Conservation (phyloP, 1,284 basidiomycete species). For the Marasmius sp. region DNA sequence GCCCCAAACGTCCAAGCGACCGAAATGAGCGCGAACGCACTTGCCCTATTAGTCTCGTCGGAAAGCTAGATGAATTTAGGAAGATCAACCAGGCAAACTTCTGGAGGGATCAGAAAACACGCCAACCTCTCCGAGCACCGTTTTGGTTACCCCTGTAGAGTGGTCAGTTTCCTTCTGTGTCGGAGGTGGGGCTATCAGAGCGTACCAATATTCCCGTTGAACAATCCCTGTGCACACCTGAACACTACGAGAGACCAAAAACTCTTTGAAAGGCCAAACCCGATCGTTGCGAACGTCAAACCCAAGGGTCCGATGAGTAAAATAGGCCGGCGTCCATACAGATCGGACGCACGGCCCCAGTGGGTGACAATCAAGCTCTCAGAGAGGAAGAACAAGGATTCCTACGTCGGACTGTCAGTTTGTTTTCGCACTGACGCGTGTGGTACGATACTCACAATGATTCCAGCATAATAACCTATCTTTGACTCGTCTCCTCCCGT, state of each 20-base stretch:
- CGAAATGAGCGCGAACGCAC: constrained; percentile 26
- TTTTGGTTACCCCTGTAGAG: background rate
- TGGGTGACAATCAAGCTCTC: constrained; percentile 36
- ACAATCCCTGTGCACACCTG: constrained; percentile 21
- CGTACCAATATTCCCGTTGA: constrained; percentile 18
- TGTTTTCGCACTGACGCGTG: background rate
- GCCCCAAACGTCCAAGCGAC: constrained; percentile 22
- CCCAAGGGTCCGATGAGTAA: constrained; percentile 37
- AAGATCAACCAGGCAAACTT: background rate
- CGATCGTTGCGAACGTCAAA: constrained; percentile 30
- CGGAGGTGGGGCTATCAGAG: background rate
- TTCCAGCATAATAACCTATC: constrained; percentile 53
- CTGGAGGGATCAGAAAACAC: background rate
- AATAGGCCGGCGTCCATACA: constrained; percentile 34
- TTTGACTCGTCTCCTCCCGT: constrained; percentile 43
- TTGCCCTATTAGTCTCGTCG: constrained; percentile 26
- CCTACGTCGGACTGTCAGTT: constrained; percentile 18
- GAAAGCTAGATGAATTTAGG: constrained; percentile 17
- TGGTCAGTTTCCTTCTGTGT: too few species aligned
- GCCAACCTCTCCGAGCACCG: background rate
- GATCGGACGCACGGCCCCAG: constrained; percentile 39
- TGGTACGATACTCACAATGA: constrained; percentile 31
- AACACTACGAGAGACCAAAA: constrained; percentile 21
- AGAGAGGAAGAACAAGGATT: constrained; percentile 35
- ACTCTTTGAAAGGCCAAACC: constrained; percentile 34